Evolutionary conservation across 305 asterid species (phyloP).

Genomic region (Salvia sclarea): DNA sequence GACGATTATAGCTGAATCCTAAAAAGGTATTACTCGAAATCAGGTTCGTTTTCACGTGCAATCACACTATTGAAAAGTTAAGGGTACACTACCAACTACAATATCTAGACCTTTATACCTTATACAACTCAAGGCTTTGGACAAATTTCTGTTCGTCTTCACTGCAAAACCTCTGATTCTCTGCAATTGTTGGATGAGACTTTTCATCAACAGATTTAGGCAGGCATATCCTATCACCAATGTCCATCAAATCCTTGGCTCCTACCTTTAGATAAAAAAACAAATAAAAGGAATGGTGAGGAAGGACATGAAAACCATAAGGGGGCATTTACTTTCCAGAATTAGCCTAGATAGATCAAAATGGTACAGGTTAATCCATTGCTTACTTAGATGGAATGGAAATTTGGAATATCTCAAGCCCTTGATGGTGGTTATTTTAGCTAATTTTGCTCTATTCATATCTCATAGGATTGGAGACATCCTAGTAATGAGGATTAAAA

Average conservation of each 20-base stretch:
- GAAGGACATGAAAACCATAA: background rate
- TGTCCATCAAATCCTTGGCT: conserved; percentile 69
- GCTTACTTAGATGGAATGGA: too few relatives aligned
- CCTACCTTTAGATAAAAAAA: conserved; percentile 53
- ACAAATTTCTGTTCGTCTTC: conserved; percentile 61
- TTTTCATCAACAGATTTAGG: conserved; percentile 69
- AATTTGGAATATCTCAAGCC: too few relatives aligned
- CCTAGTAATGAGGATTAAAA: too few relatives aligned
- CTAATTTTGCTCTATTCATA: too few relatives aligned
- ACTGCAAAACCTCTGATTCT: conserved; percentile 33
- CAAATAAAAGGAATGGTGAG: background rate
- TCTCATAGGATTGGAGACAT: too few relatives aligned
- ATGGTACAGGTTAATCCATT: too few relatives aligned
- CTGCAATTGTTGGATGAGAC: conserved; percentile 40
- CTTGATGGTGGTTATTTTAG: too few relatives aligned
- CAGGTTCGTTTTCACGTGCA: conserved; percentile 25
- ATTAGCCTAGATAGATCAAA: too few relatives aligned
- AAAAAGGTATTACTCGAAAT: conserved; percentile 23
- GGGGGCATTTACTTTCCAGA: too few relatives aligned
- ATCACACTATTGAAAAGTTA: conserved; percentile 10
- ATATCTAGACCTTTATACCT: conserved; percentile 46
- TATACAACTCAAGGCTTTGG: conserved; percentile 65
- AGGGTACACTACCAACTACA: conserved; percentile 8
- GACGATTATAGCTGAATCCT: conserved; percentile 79
- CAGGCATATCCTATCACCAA: conserved; percentile 70